Evolutionary conservation across 306 rosid genomes (phyloP).

Genomic region (Fragaria nilgerrensis): DNA sequence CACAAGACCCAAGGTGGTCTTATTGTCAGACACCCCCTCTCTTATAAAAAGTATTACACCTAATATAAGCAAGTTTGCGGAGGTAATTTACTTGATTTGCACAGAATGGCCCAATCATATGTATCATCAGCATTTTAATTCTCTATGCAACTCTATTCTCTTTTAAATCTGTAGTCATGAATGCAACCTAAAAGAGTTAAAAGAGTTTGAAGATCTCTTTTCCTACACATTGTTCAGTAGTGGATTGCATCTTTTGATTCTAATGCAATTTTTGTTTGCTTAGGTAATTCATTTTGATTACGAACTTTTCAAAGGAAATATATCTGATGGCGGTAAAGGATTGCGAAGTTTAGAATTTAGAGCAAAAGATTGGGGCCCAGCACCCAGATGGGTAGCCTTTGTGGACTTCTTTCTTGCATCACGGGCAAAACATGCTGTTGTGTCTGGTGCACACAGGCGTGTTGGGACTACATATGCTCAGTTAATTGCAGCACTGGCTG

Average conservation of each 20-base stretch:
- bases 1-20: slow-evolving; percentile 66
- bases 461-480: slow-evolving; percentile 98
- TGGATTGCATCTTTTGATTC: background rate
- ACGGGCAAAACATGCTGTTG: slow-evolving; percentile 68
- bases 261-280: slow-evolving; percentile 8
- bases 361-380: slow-evolving; percentile 94
- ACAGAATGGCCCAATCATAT: background rate
- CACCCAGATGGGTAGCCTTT: slow-evolving; percentile 99
- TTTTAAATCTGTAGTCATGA: background rate
- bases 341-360: slow-evolving; percentile 64
- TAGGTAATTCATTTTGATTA: slow-evolving; percentile 93
- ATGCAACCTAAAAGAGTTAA: background rate
- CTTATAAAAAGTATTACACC: slow-evolving; percentile 53
- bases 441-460: slow-evolving; percentile 92
- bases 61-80: slow-evolving; percentile 67
- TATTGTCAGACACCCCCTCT: slow-evolving; percentile 86
- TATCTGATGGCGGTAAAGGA: slow-evolving; percentile 36
- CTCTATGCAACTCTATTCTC: background rate
- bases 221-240: background rate
- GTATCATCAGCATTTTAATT: background rate
- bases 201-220: background rate
- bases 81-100: slow-evolving; percentile 49
- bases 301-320: slow-evolving; percentile 68
- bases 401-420: slow-evolving; percentile 96
- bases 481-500: slow-evolving; percentile 85